Percentiles rank a stretch among this genome's conserved stretches.
phyloP scores from a whole-genome alignment of 345 rosid genomes.

The Viola odorata region DNA sequence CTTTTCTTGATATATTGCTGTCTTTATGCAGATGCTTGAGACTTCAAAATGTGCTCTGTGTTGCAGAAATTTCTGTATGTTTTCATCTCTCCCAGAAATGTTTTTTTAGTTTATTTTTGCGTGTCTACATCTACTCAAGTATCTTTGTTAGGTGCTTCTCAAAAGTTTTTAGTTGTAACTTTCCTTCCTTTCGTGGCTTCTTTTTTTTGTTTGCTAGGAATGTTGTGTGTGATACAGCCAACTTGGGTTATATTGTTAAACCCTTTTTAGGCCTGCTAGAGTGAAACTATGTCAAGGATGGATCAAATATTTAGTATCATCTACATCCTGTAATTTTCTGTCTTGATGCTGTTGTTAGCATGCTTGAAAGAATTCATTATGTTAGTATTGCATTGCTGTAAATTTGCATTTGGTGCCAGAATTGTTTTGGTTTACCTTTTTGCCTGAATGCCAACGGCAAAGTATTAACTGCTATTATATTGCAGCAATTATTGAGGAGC shows the following conservation, averaged over 20 bases:
- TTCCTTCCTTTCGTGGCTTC: too few relatives aligned
- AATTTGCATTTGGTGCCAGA: not conserved
- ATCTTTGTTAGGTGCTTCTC: too few relatives aligned
- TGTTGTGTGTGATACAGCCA: not conserved
- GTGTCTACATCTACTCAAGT: not conserved
- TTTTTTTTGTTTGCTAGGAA: not conserved
- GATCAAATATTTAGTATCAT: not conserved
- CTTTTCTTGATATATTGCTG: slow-evolving; percentile 1
- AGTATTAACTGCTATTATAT: not conserved
- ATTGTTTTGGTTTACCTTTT: too few relatives aligned
- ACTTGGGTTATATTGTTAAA: not conserved
- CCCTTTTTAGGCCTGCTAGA: not conserved
- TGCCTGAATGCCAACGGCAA: too few relatives aligned
- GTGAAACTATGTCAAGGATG: not conserved
- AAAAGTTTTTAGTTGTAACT: too few relatives aligned
- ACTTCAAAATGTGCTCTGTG: slow-evolving; percentile 74
- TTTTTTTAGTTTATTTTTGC: not conserved
- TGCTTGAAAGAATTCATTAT: not conserved
- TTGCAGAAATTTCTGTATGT: slow-evolving; percentile 72
- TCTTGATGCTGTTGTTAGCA: not conserved
- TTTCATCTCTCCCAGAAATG: slow-evolving; percentile 5
- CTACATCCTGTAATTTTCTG: not conserved
- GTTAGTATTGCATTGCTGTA: not conserved
- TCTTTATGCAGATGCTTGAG: slow-evolving; percentile 59
- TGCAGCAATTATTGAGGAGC: slow-evolving; percentile 60